Evolutionary conservation across 176 grass and related monocot genomes (phyloP).

Genomic region (Juncus inflexus): DNA sequence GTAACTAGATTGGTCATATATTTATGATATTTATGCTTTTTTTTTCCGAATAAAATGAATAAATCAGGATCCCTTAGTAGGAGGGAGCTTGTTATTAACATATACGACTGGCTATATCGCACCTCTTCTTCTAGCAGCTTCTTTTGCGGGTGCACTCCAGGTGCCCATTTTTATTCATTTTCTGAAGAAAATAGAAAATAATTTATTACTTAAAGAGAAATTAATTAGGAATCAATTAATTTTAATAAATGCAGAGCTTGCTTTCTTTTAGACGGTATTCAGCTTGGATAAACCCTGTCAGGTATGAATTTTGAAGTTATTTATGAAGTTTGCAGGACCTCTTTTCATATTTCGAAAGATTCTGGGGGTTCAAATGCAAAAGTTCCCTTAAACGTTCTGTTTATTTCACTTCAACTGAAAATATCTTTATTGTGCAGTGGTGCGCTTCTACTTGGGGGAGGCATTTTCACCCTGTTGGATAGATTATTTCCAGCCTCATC

Average conservation of each 20-base stretch:
- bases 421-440: slow-evolving; percentile 43
- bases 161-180: slow-evolving; percentile 19
- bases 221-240: slow-evolving; percentile 4
- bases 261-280: slow-evolving; percentile 88
- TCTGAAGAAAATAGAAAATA: no score
- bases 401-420: background rate
- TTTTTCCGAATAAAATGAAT: background rate
- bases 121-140: slow-evolving; percentile 94
- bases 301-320: slow-evolving; percentile 44
- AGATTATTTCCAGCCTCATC: slow-evolving; percentile 61
- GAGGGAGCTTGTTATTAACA: slow-evolving; percentile 84
- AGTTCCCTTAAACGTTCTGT: background rate
- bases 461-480: slow-evolving; percentile 79
- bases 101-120: slow-evolving; percentile 94
- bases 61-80: slow-evolving; percentile 76
- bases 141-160: slow-evolving; percentile 95
- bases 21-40: no score
- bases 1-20: no score
- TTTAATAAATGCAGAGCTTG: slow-evolving; percentile 59
- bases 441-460: slow-evolving; percentile 72
- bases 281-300: slow-evolving; percentile 93
- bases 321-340: slow-evolving; percentile 13
- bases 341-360: background rate
- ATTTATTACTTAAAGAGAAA: no score
- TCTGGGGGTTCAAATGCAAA: background rate